Evolutionary conservation across 306 rosid species (phyloP), one percentile per base, ranked within the genome.

Genomic region (Cicer bijugum): DNA sequence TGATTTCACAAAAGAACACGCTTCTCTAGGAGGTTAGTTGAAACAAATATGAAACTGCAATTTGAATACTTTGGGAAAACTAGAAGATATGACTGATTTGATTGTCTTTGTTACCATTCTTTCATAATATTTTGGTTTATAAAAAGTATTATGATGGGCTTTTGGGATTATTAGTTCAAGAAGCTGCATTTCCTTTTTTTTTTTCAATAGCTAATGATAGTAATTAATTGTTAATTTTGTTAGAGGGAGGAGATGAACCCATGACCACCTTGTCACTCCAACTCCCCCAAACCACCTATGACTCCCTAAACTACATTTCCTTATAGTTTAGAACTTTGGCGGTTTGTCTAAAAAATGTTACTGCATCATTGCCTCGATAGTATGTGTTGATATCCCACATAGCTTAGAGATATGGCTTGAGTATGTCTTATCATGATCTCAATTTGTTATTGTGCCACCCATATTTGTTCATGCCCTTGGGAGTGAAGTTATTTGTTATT

Each of bases 41-140:
- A 28, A 28, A 28, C 35, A 28, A 28, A 28, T 28, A 28, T 28
- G 35, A 28, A 28, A 28, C 35, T 28, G 35, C 35, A 28, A 28
- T 28, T 28, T 28, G 35, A 28, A 28, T 28, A 28, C 35, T 3
- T 28, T 28, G 5, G 35, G 35, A 28, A 28, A 28, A 28, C 5
- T 28, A 28, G 15, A 58, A 58, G 33, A 35, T 3, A 28, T 28
- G 17, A 1, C 42, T 58, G 17, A 58, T 58, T n/a, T 28, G 42
- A 2, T 58, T 28, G 65, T 58, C 5, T 58, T 58, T 6, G 10
- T 28, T 40, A 23, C 9, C 16, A 10, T 57, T 11, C 40, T 58
- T 58, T 58, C 64, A 11, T 23, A 23, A 11, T 58, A 58, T 19
- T 56, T 55, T 56, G 62, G 64, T 58, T 28, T 58, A 58, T 28